phyloP scores from a whole-genome alignment of 208 protist genomes.

The Acanthamoeba healyi region DNA sequence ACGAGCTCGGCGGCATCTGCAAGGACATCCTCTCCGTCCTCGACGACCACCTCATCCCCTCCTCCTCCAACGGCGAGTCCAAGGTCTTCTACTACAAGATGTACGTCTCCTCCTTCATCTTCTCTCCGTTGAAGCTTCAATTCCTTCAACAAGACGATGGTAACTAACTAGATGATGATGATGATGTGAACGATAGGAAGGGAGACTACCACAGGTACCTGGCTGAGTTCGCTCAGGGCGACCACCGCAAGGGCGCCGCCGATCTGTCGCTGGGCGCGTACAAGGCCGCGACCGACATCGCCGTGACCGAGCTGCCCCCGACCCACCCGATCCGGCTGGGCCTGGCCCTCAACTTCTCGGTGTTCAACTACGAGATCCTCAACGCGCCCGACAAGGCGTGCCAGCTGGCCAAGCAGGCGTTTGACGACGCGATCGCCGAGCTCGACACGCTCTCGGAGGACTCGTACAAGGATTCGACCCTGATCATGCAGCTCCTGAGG shows the following conservation, averaged over 20 bases:
- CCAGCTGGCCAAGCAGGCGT: conserved; percentile 92
- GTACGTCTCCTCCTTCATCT: background rate
- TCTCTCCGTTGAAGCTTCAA: too few relatives aligned
- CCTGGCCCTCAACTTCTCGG: conserved; percentile 94
- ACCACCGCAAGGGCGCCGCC: conserved; percentile 80
- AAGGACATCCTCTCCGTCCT: conserved; percentile 96
- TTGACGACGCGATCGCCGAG: conserved; percentile 93
- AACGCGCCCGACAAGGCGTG: conserved; percentile 87
- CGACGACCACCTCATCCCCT: conserved; percentile 96
- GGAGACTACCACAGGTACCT: conserved; percentile 94
- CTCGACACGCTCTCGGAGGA: conserved; percentile 91
- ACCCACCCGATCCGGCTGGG: conserved; percentile 93
- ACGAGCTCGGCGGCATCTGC: conserved; percentile 97
- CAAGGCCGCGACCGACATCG: conserved; percentile 88
- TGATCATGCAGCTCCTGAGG: conserved; percentile 94
- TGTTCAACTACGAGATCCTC: conserved; percentile 95
- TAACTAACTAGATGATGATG: background rate
- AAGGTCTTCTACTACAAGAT: conserved; percentile 95
- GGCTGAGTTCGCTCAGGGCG: conserved; percentile 89
- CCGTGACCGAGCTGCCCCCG: conserved; percentile 85
- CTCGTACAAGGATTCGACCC: conserved; percentile 92
- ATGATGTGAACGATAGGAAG: conserved; percentile 76
- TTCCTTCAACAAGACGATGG: background rate
- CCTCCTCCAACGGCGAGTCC: conserved; percentile 86
- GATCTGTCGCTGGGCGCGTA: conserved; percentile 89